Evolutionary conservation across 257 asterid species (phyloP).

Genomic region (Oldenlandia corymbosa): DNA sequence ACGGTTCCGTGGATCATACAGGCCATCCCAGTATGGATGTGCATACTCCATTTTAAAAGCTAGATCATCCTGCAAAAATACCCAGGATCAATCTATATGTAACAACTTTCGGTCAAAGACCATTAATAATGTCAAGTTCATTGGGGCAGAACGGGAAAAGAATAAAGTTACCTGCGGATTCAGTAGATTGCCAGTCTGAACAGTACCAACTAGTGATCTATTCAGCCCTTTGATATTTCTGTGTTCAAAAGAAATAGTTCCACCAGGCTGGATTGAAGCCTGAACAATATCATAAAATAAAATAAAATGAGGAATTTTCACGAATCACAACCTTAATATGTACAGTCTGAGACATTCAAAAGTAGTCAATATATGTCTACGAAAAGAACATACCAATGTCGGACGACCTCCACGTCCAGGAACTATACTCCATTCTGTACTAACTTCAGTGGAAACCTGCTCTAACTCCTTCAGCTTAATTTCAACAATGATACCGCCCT

Average conservation of each 20-base stretch:
- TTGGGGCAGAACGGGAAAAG: neutral
- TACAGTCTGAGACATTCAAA: conserved; percentile 7
- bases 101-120: neutral
- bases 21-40: conserved; percentile 92
- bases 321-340: conserved; percentile 1
- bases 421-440: conserved; percentile 95
- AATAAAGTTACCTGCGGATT: conserved; percentile 74
- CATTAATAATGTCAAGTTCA: conserved; percentile 4
- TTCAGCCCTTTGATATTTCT: conserved; percentile 84
- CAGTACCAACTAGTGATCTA: conserved; percentile 93
- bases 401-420: conserved; percentile 99
- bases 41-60: conserved; percentile 92
- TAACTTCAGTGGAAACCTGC: conserved; percentile 96
- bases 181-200: conserved; percentile 90
- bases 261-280: conserved; percentile 99
- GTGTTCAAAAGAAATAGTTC: conserved; percentile 96
- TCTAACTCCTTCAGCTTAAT: conserved; percentile 91
- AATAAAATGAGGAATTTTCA: conserved; percentile 21
- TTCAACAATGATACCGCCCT: conserved; percentile 93
- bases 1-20: conserved; percentile 82
- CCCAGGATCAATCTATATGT: neutral
- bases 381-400: conserved; percentile 51
- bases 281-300: conserved; percentile 30
- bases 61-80: conserved; percentile 76
- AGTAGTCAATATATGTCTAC: neutral